phyloP scores from a whole-genome alignment of 108 stramenopile genomes.

The Ochromonas danica region DNA sequence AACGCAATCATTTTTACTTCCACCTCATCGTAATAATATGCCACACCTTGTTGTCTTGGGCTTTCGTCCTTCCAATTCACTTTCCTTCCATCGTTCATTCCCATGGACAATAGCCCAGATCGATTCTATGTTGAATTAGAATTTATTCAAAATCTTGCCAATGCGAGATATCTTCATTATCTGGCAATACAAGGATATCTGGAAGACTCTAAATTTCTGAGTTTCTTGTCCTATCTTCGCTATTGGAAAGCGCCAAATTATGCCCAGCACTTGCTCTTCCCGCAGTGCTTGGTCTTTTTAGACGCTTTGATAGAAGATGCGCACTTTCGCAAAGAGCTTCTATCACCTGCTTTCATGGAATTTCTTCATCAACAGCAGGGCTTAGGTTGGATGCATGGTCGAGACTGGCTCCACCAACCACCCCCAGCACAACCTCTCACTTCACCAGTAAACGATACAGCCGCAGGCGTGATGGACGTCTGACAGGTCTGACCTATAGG shows the following conservation, averaged over 20 bases:
- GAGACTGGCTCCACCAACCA: no score
- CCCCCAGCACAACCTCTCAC: no score
- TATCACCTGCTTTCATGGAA: not conserved
- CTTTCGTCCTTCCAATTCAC: no score
- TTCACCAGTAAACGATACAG: no score
- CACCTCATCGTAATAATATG: no score
- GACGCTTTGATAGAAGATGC: not conserved
- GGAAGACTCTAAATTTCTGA: not conserved
- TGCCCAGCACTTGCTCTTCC: not conserved
- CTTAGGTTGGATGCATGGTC: slow-evolving; percentile 21
- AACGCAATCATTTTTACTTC: no score
- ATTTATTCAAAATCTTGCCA: slow-evolving; percentile 28
- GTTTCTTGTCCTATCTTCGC: not conserved
- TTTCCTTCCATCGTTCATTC: no score
- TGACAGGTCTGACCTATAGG: no score
- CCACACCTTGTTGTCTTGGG: no score
- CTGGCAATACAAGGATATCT: slow-evolving; percentile 21
- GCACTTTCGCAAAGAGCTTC: slow-evolving; percentile 25
- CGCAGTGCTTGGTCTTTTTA: slow-evolving; percentile 6
- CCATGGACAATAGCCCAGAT: not conserved
- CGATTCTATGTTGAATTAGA: slow-evolving; percentile 23
- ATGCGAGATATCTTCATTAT: slow-evolving; percentile 33
- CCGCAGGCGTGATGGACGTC: no score
- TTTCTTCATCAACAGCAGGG: slow-evolving; percentile 34
- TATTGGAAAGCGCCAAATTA: slow-evolving; percentile 29